Percentiles rank a stretch among this genome's conserved stretches.
Conservation (phyloP, 2,329 filamentous ascomycete genomes). For the Exophiala mesophila region DNA sequence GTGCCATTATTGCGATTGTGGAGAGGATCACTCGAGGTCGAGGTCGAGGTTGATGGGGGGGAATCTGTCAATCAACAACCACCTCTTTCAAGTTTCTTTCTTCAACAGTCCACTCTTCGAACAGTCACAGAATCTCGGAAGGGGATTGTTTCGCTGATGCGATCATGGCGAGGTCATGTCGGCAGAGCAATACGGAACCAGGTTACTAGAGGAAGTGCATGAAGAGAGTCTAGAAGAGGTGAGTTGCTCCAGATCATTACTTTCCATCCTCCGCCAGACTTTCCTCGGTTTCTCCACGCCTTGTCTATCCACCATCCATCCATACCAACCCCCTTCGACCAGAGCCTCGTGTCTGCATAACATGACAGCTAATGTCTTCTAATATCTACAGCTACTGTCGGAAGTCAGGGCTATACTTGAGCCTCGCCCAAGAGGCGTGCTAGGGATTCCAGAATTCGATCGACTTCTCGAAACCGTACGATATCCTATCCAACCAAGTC, state of each 20-base stretch:
- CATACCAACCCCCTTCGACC: slow-evolving; percentile 4
- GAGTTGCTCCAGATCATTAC: too few relatives aligned
- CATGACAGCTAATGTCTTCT: too few relatives aligned
- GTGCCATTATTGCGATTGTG: slow-evolving; percentile 46
- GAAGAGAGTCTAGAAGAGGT: slow-evolving; percentile 50
- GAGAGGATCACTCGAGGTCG: too few relatives aligned
- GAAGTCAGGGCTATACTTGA: slow-evolving; percentile 31
- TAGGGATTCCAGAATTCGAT: slow-evolving; percentile 48
- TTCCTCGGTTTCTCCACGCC: not conserved
- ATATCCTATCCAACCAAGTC: slow-evolving; percentile 15
- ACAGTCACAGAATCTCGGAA: too few relatives aligned
- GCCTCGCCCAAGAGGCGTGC: slow-evolving; percentile 22
- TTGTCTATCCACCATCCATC: not conserved
- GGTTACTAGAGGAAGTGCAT: slow-evolving; percentile 48
- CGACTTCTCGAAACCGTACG: slow-evolving; percentile 36
- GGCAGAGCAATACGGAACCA: slow-evolving; percentile 31
- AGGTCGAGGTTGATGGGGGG: too few relatives aligned
- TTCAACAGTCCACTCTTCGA: too few relatives aligned
- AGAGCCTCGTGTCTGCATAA: too few relatives aligned
- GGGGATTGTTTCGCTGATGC: too few relatives aligned
- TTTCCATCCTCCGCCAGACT: slow-evolving; percentile 4
- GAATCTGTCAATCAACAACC: too few relatives aligned
- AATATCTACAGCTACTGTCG: slow-evolving; percentile 37
- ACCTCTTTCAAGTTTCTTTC: too few relatives aligned
- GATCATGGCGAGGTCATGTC: slow-evolving; percentile 22